Percentiles rank a stretch among this genome's conserved stretches.
Evolutionary conservation across 768 basidiomycete genomes (phyloP).

Genomic region (Cyathus striatus): DNA sequence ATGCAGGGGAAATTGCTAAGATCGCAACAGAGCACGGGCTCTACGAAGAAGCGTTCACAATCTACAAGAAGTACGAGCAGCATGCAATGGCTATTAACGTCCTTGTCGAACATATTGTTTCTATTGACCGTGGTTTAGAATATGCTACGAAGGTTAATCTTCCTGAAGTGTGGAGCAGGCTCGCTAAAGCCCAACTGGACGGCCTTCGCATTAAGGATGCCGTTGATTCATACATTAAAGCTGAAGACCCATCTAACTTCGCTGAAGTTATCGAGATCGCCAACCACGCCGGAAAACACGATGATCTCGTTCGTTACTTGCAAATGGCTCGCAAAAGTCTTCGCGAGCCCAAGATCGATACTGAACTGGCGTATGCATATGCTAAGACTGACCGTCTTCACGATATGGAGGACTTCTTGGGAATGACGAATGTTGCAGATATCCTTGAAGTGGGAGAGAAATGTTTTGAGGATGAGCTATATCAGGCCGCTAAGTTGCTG

Average conservation of each 20-base stretch:
- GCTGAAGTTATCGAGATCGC: constrained; percentile 95
- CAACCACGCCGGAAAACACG: constrained; percentile 87
- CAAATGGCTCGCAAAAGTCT: constrained; percentile 98
- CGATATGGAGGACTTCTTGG: constrained; percentile 99
- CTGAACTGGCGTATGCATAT: constrained; percentile 96
- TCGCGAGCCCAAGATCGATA: constrained; percentile 96
- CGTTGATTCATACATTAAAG: constrained; percentile 98
- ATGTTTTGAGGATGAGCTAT: constrained; percentile 97
- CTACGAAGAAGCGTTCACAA: constrained; percentile 93
- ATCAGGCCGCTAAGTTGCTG: constrained; percentile 93
- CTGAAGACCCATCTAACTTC: constrained; percentile 91
- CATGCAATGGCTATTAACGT: constrained; percentile 96
- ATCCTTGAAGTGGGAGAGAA: constrained; percentile 97
- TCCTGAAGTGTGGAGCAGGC: constrained; percentile 94
- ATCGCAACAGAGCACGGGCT: constrained; percentile 96
- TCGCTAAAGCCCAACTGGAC: constrained; percentile 98
- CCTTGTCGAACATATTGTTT: constrained; percentile 96
- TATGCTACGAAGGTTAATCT: constrained; percentile 95
- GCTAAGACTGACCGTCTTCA: constrained; percentile 93
- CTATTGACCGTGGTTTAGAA: constrained; percentile 92
- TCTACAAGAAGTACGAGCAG: constrained; percentile 97
- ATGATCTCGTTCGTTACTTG: constrained; percentile 92
- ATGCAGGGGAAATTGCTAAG: constrained; percentile 89
- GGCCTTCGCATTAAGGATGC: constrained; percentile 97
- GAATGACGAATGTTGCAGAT: constrained; percentile 98